Percentiles rank a stretch among this genome's conserved stretches.
These are phyloP conservation scores for Coriolopsis trogii DNA, from an alignment of 1,284 basidiomycete species.

Conservation along the genomic window DNA sequence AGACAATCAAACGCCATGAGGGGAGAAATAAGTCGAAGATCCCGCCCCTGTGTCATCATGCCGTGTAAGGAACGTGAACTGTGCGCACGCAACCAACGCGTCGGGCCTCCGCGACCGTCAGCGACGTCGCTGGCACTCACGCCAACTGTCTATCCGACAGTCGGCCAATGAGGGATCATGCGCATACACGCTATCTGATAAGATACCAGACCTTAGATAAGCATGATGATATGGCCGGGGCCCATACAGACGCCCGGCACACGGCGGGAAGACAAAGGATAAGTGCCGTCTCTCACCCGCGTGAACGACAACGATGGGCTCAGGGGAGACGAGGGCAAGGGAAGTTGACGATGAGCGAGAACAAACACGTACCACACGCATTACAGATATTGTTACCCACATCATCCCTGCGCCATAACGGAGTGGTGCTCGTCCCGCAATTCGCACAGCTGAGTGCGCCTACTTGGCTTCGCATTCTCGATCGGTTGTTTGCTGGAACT, in stretches of 20 bases:
- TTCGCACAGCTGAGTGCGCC: conserved; percentile 88
- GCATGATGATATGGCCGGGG: conserved; percentile 11
- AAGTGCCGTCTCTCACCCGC: conserved; percentile 8
- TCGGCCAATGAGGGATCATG: conserved; percentile 20
- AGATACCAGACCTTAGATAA: conserved; percentile 23
- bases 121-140: conserved; percentile 17
- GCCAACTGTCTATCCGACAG: conserved; percentile 9
- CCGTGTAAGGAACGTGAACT: conserved; percentile 1
- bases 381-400: conserved; percentile 93
- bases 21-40: conserved; percentile 5
- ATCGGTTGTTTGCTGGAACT: conserved; percentile 35
- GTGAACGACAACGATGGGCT: no score
- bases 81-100: conserved; percentile 1
- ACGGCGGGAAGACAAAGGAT: conserved; percentile 4
- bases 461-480: conserved; percentile 50
- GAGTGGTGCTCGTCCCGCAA: conserved; percentile 93
- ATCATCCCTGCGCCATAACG: conserved; percentile 92
- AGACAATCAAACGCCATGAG: conserved; percentile 6
- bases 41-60: conserved; percentile 1
- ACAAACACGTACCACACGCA: conserved; percentile 79
- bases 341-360: conserved; percentile 10
- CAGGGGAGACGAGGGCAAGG: conserved; percentile 9
- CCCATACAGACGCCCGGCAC: conserved; percentile 8
- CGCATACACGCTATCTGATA: conserved; percentile 24
- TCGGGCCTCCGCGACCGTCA: conserved; percentile 13